Evolutionary conservation across 768 basidiomycete species (phyloP), one percentile per base, ranked within the genome.

Genomic region (Panaeolus cyanescens): DNA sequence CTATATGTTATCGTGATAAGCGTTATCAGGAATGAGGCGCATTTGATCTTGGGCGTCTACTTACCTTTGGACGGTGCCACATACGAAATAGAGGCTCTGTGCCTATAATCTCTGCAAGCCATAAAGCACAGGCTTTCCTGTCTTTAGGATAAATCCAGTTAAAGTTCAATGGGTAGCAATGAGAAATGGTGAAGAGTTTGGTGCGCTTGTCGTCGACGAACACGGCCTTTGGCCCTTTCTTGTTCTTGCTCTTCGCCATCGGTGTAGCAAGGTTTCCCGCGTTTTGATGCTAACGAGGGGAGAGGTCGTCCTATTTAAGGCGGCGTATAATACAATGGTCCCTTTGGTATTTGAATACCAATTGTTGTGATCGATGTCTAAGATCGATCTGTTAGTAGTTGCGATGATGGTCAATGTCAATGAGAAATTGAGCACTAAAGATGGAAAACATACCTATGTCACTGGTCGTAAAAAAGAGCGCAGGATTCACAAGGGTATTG

Each of bases 161-260:
- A 3, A 77, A 78, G 65, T 82, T 78, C 45, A 80, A 70, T 0
- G 84, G 84, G 64, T 80, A 86, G 4, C 84, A 82, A 33, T 81
- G 73, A 60, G 76, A 77, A 20, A 84, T 74, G 13, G 79, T 78
- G 64, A 79, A 80, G 67, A 80, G 82, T 53, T 77, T 77, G 54
- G 78, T 50, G 19, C 45, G 45, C 12, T 50, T 76, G 58, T 82
- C 83, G 58, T 83, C 82, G 40, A 66, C 70, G n/a, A 73, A 50
- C 15, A 28, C 10, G 15, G 13, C 62, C 5, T 76, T 72, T 2
- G 78, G 78, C 17, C 76, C 77, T 64, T 78, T 80, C 25, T 71
- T 64, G 32, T 75, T 74, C 66, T 78, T 80, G 56, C 77, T 77
- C 79, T 79, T 81, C 60, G 57, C 30, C 61, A 33, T 61, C 40